Evolutionary conservation across 768 basidiomycete species (phyloP), one percentile per base, ranked within the genome.

Genomic region (Amanita subjunquillea): DNA sequence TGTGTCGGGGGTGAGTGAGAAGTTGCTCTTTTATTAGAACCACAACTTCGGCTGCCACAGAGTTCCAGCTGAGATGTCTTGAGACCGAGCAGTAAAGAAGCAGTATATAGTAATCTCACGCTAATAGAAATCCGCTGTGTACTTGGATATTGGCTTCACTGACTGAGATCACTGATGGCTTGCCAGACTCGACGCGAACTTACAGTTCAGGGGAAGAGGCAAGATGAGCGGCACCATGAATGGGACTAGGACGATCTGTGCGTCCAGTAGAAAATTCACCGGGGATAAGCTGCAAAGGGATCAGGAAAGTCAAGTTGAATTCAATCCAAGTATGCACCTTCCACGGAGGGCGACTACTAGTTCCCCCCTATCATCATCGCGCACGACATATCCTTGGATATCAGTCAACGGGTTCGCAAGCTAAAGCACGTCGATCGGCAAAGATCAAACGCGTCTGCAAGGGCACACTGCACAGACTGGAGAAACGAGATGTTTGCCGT

Each of bases 121-220:
- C 72, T 20, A 69, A 27, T n/a, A 79, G 65, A 55, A 80, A 79
- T 2, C 78, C 78, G 22, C 63, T 65, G 61, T 80, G 78, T 0
- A 78, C 76, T 15, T 65, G 62, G 22, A 53, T 38, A 4, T 53
- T 39, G 43, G 51, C 51, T 53, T 46, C 27, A 10, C 4, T 9
- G 3, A 66, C 25, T 72, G 71, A 44, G 63, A 73, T 76, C 6
- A 52, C 23, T 22, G 22, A 52, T 42, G 38, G 29, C 17, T 30
- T 25, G 12, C 10, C n/a, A 9, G 9, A 32, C 50, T 12, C 41
- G 17, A 30, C 12, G n/a, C 3, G 39, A 30, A 17, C 34, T 22
- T 5, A 40, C 38, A 40, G 1, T 27, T 22, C 67, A 52, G 55
- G 74, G 74, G 57, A 38, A 73, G 72, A 42, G 68, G 60, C 15